These are phyloP conservation scores for Claviceps quebecensis DNA, from an alignment of 2,329 filamentous ascomycete genomes.

Conservation along the genomic window DNA sequence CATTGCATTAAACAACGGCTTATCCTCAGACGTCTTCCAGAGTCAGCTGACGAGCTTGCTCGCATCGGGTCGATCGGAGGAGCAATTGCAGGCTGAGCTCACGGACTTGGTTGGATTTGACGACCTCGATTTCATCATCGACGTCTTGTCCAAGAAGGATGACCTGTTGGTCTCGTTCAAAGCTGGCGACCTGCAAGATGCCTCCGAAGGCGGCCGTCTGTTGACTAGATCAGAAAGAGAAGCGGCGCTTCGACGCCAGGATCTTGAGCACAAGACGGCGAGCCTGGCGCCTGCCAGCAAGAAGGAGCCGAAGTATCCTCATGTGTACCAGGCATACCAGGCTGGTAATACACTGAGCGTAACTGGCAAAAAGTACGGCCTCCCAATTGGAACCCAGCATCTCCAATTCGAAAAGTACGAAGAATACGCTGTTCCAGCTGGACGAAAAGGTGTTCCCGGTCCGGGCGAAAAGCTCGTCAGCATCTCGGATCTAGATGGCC, in stretches of 20 bases:
- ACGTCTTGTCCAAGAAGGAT: constrained; percentile 65
- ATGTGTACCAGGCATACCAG: constrained; percentile 75
- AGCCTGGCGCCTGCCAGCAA: constrained; percentile 56
- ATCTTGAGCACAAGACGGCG: constrained; percentile 72
- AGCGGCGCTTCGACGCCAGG: constrained; percentile 58
- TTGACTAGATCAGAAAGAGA: constrained; percentile 67
- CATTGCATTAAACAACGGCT: constrained; percentile 52
- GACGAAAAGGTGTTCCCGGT: constrained; percentile 60
- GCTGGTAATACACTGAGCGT: constrained; percentile 76
- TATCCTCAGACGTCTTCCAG: constrained; percentile 57
- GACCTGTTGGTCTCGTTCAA: constrained; percentile 43
- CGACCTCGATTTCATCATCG: constrained; percentile 83
- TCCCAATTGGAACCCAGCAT: constrained; percentile 63
- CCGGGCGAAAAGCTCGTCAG: constrained; percentile 61
- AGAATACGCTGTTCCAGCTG: constrained; percentile 76
- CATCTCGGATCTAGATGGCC: constrained; percentile 72
- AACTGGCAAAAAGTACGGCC: constrained; percentile 65
- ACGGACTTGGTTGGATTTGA: constrained; percentile 87
- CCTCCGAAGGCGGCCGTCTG: constrained; percentile 34
- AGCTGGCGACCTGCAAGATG: constrained; percentile 17
- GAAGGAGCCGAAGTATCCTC: constrained; percentile 69
- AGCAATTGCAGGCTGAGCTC: constrained; percentile 81
- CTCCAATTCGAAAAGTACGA: constrained; percentile 68
- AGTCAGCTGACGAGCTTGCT: constrained; percentile 67
- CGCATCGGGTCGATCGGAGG: constrained; percentile 52